A percentile compares a stretch with the other conserved stretches of the same genome.
Evolutionary conservation across 176 grass and related monocot species (phyloP).

Genomic region (Juncus inflexus): DNA sequence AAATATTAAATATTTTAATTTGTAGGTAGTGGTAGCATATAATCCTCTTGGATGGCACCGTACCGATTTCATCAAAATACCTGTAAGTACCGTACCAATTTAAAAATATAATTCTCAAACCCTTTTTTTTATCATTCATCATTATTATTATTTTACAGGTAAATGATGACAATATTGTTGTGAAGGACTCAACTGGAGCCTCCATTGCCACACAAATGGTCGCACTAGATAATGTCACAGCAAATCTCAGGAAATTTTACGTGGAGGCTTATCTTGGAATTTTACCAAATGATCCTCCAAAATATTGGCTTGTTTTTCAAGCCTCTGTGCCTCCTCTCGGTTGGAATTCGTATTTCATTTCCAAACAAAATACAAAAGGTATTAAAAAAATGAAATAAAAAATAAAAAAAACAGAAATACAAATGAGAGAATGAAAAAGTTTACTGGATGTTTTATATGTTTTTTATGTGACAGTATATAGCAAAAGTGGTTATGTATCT

Average conservation of each 20-base stretch:
- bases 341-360: conserved; percentile 86
- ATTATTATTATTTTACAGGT: conserved; percentile 43
- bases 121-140: conserved; percentile 16
- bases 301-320: conserved; percentile 86
- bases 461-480: conserved; percentile 33
- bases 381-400: conserved; percentile 1
- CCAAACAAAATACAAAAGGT: conserved; percentile 46
- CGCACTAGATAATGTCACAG: conserved; percentile 60
- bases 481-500: conserved; percentile 26
- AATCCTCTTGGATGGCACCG: conserved; percentile 82
- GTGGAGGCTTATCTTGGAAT: conserved; percentile 83
- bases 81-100: conserved; percentile 39
- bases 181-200: conserved; percentile 60
- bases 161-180: conserved; percentile 53
- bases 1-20: neutral
- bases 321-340: conserved; percentile 76
- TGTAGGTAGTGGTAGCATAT: conserved; percentile 61
- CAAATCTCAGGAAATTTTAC: conserved; percentile 67
- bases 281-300: conserved; percentile 40
- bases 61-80: conserved; percentile 63
- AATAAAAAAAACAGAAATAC: conserved; percentile 1
- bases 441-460: neutral
- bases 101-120: neutral
- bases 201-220: conserved; percentile 62
- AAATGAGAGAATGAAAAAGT: neutral